These are phyloP conservation scores for Vigna hirtella DNA, from an alignment of 306 rosid species.

Conservation along the genomic window DNA sequence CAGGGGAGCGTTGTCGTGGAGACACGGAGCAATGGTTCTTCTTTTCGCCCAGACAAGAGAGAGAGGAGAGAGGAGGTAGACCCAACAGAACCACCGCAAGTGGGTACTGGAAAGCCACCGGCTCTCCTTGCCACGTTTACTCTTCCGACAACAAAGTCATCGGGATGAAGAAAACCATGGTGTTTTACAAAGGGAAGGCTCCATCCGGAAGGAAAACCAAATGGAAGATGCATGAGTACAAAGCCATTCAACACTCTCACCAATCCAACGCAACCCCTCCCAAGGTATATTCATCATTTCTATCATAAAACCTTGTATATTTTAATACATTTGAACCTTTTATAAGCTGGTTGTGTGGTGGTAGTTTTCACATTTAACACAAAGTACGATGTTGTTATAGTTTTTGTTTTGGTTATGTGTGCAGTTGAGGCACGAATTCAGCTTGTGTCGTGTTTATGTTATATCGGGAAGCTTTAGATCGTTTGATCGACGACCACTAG, in stretches of 20 bases:
- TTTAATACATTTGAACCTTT: no score
- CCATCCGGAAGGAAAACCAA: conserved; percentile 79
- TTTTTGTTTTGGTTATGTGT: neutral
- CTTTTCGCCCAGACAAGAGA: conserved; percentile 70
- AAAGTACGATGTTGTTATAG: neutral
- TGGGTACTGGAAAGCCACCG: conserved; percentile 91
- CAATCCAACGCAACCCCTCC: conserved; percentile 44
- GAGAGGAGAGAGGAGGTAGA: conserved; percentile 78
- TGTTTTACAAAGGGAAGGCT: conserved; percentile 75
- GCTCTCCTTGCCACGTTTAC: conserved; percentile 75
- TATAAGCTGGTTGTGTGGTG: no score
- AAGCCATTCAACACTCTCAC: conserved; percentile 56
- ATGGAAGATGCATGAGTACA: conserved; percentile 87
- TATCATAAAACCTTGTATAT: no score
- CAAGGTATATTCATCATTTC: conserved; percentile 38
- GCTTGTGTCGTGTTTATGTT: conserved; percentile 76
- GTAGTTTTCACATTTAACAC: neutral
- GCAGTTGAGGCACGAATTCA: conserved; percentile 77
- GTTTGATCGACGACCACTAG: conserved; percentile 74
- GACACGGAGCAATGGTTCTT: conserved; percentile 89
- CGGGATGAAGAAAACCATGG: conserved; percentile 82
- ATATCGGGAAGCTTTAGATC: conserved; percentile 75
- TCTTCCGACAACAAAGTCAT: conserved; percentile 62
- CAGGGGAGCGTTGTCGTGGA: conserved; percentile 64
- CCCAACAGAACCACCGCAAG: conserved; percentile 67